Evolutionary conservation across 371 early-diverging fungal genomes (phyloP), one percentile per base, ranked within the genome.

Genomic region (Mortierella sp.): DNA sequence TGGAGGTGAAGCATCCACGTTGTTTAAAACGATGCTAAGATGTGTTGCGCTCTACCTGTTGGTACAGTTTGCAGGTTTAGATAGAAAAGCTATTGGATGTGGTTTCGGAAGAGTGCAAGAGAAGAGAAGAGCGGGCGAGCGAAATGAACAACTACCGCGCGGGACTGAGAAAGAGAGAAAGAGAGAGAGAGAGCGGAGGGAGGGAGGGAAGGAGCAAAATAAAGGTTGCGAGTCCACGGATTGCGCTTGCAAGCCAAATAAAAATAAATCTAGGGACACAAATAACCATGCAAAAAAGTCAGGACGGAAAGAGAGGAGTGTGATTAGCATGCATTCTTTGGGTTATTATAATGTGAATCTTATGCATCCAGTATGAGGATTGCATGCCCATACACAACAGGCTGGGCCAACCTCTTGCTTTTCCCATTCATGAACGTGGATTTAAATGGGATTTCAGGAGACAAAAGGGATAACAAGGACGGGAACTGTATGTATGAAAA

Each of bases 401-500:
- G 37, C 37, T 34, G 37, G 37, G 7, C 37, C 37, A 34, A 14
- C 14, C 37, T 34, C 37, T 34, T 34, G 7, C 37, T 14, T 34
- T 34, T 34, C 14, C n/a, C 37, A 34, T 14, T 34, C 37, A 34
- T 14, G 42, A 59, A 55, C 55, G 60, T 67, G 60, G 60, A 56
- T 50, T 54, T 44, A 56, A 66, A 68, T 60, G 60, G 37, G 60
- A 60, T 68, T 68, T 68, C 61, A 68, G 69, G 69, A 68, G 69
- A 56, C 56, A 56, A 50, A 34, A 34, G 37, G n/a, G 37, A 34
- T 34, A 34, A 14, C 37, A 34, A 34, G 37, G 37, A 34, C 44
- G 50, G 60, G 52, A 55, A 26, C 50, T 39, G 17, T 60, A 19
- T 42, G 27, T 61, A 42, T 56, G 61, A 68, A 60, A 68, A 21